A percentile compares a stretch with the other conserved stretches of the same genome.
Conservation (phyloP, 2,329 filamentous ascomycete species). For the Fusarium sarcochroum region DNA sequence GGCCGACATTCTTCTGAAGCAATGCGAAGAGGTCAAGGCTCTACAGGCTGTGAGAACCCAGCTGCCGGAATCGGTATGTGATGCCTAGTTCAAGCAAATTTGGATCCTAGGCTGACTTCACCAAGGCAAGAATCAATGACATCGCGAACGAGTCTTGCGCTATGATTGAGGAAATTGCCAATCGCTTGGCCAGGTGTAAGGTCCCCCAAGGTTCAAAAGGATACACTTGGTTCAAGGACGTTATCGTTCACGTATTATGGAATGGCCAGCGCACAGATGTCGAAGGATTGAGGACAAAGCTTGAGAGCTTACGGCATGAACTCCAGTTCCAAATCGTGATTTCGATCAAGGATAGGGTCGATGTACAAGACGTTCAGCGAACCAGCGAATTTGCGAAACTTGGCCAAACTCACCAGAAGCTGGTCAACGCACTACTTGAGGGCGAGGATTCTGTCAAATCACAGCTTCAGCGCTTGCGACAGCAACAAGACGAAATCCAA, state of each 20-base stretch:
- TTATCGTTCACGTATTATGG: neutral
- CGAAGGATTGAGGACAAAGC: neutral
- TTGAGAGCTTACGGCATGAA: neutral
- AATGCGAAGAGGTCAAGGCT: neutral
- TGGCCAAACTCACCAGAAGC: neutral
- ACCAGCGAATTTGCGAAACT: neutral
- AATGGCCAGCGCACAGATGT: neutral
- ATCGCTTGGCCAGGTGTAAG: neutral
- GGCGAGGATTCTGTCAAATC: neutral
- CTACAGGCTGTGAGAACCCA: neutral
- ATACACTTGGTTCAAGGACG: neutral
- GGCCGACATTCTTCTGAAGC: neutral
- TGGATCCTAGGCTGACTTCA: neutral
- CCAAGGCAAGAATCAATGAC: neutral
- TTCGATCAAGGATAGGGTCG: neutral
- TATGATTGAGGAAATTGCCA: neutral
- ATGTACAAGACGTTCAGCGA: neutral
- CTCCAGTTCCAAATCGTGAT: slow-evolving; percentile 1
- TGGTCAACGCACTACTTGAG: neutral
- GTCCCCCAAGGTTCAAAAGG: neutral
- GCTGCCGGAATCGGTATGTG: neutral
- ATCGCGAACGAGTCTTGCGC: neutral
- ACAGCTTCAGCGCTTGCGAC: neutral
- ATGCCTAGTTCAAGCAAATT: too few relatives aligned
- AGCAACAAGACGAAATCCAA: neutral